These are phyloP conservation scores for Anaeramoeba flamelloides DNA, from an alignment of 78 protist genomes.

Conservation along the genomic window DNA sequence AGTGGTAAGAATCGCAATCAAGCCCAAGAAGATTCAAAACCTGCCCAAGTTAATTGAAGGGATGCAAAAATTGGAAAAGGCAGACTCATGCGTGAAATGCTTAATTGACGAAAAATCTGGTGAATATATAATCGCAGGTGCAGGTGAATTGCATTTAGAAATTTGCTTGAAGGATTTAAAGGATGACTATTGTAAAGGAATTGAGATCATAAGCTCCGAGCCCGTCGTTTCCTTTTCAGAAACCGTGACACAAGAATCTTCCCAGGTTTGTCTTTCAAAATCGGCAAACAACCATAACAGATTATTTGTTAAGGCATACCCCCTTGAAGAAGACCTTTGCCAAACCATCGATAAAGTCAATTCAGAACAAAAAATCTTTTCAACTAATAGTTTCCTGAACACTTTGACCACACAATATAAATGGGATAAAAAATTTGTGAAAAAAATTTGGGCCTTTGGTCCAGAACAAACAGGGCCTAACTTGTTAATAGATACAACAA, in stretches of 20 bases:
- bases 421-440: constrained; percentile 70
- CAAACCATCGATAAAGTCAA: constrained; percentile 64
- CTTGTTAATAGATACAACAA: constrained; percentile 69
- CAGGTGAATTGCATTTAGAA: constrained; percentile 97
- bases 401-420: constrained; percentile 56
- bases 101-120: constrained; percentile 85
- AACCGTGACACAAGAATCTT: constrained; percentile 57
- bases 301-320: constrained; percentile 64
- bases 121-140: constrained; percentile 98
- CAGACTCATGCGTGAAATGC: constrained; percentile 78
- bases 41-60: constrained; percentile 98
- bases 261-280: constrained; percentile 62
- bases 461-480: constrained; percentile 89
- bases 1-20: constrained; percentile 98
- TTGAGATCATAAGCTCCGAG: constrained; percentile 72
- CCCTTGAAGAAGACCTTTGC: constrained; percentile 73
- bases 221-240: constrained; percentile 96
- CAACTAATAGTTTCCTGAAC: not conserved
- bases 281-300: constrained; percentile 99
- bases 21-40: constrained; percentile 77
- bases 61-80: constrained; percentile 80
- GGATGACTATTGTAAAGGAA: constrained; percentile 69
- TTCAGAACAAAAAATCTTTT: no score
- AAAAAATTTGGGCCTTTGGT: constrained; percentile 92
- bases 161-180: constrained; percentile 93